Base-by-base conservation (phyloP, 1,284 basidiomycete species). In the Naganishia sp. region DNA sequence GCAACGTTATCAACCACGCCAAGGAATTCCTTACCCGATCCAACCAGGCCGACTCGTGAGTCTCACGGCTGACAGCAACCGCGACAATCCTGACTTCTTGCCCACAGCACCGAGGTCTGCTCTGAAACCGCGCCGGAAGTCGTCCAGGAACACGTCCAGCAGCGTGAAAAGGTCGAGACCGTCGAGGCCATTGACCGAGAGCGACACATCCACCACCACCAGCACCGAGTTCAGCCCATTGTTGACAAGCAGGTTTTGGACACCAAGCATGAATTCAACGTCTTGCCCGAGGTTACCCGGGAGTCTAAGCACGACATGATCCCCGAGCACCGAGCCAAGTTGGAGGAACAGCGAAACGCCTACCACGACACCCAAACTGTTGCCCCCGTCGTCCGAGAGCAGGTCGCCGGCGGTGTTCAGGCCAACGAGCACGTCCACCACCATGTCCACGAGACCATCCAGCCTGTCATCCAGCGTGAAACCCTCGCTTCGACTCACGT, bases 161-260 rank as follows among this genome's bases (percentile, higher is more conserved):
- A 71, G 25, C 64, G 21, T 18, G 46, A 66, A 47, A 56, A 35
- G 43, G 61, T 74, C 61, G 76, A 76, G 71, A 72, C 74, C 67
- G 66, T 68, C 51, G 75, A 79, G 72, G 78, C 78, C 32, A 67
- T 78, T 64, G 77, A 80, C 75, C 71, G 76, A 25, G 78, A 80
- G 69, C 69, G 72, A 54, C 78, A 80, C 58, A 67, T 78, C 62
- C 49, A 46, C 55, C 60, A 67, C 53, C 66, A 64, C 46, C 67
- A 77, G 72, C 77, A 79, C 76, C 77, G 77, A 66, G 71, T 80
- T 57, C 77, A 79, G 71, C 78, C 78, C 60, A 73, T 80, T 49
- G 69, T 67, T 47, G 69, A 76, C 73, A 65, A 74, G 47, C 72
- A 74, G 68, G 64, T 66, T 32, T 71, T 76, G 45, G 70, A 71